phyloP scores from a whole-genome alignment of 441 rosid genomes.

The Arabidopsis lyrata region DNA sequence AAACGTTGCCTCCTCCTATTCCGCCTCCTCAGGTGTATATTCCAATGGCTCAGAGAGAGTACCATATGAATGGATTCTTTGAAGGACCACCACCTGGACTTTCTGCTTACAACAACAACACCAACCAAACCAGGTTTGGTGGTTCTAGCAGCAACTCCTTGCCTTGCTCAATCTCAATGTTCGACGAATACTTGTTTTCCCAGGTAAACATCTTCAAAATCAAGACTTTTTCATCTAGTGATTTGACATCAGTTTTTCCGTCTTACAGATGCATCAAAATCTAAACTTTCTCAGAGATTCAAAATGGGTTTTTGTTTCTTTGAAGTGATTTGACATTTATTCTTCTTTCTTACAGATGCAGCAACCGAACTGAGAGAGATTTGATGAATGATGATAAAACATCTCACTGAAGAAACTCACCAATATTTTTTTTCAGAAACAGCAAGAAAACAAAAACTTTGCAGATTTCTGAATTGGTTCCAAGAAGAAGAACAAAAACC shows the following conservation, averaged over 20 bases:
- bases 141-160: conserved; percentile 58
- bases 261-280: neutral
- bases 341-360: conserved; percentile 37
- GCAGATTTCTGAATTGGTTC: conserved; percentile 43
- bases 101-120: conserved; percentile 36
- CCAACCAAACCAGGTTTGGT: conserved; percentile 66
- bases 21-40: conserved; percentile 50
- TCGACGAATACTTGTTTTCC: conserved; percentile 63
- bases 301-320: neutral
- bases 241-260: too few species aligned
- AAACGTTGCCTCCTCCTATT: conserved; percentile 47
- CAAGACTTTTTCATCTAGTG: too few species aligned
- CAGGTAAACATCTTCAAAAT: conserved; percentile 48
- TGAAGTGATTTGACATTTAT: conserved; percentile 3
- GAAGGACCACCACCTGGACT: conserved; percentile 62
- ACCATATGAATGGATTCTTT: conserved; percentile 63
- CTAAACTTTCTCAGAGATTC: neutral
- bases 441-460: conserved; percentile 11
- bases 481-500: conserved; percentile 22
- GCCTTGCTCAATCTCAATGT: conserved; percentile 64
- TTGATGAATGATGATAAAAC: conserved; percentile 35
- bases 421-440: conserved; percentile 29
- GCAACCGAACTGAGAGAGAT: conserved; percentile 44
- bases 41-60: conserved; percentile 60
- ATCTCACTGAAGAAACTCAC: conserved; percentile 39